Conservation (phyloP, 2,329 filamentous ascomycete species). For the Talaromyces sp. region DNA sequence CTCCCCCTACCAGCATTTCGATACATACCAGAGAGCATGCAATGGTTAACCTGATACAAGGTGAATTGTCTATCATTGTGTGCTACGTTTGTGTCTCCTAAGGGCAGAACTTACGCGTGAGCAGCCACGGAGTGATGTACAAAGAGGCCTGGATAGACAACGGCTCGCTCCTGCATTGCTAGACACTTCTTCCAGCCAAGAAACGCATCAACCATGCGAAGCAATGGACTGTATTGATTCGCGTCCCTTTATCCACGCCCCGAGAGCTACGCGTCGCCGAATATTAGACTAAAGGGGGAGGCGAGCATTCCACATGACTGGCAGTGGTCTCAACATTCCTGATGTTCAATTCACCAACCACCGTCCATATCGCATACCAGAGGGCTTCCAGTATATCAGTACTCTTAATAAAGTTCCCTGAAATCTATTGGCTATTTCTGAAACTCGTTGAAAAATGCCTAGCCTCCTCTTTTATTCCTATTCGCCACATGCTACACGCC, state of each 20-base stretch:
- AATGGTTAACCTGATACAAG: not conserved
- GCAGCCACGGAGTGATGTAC: not conserved
- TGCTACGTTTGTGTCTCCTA: not conserved
- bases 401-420: constrained; percentile 1
- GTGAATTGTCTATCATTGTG: not conserved
- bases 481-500: constrained; percentile 9
- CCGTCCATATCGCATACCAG: not conserved
- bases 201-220: not conserved
- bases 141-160: not conserved
- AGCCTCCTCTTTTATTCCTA: constrained; percentile 9
- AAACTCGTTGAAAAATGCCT: constrained; percentile 6
- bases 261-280: not conserved
- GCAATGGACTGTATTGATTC: not conserved
- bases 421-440: constrained; percentile 1
- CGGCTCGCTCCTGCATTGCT: not conserved
- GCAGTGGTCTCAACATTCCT: constrained; percentile 8
- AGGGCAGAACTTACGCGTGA: not conserved
- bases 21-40: not conserved
- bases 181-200: not conserved
- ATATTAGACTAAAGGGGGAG: not conserved
- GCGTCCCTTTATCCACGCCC: not conserved
- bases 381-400: not conserved
- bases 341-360: constrained; percentile 7
- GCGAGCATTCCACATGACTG: constrained; percentile 11
- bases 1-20: not conserved